Evolutionary conservation across 768 basidiomycete species (phyloP).

Genomic region (Lactarius quietus): DNA sequence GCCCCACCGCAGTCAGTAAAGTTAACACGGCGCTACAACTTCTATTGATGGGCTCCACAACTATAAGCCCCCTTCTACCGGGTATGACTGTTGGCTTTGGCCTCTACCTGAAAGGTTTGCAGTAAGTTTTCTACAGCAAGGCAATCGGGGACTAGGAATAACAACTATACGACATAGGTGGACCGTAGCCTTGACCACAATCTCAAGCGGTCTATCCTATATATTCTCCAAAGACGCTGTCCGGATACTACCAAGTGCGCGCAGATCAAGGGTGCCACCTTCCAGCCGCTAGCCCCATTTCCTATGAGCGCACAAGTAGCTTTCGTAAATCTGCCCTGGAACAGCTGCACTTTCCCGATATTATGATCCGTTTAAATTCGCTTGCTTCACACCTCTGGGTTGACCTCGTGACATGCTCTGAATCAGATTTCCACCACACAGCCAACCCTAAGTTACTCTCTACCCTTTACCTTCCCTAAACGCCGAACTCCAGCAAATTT

Average conservation of each 20-base stretch:
- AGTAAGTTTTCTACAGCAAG: neutral
- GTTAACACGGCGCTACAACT: conserved; percentile 94
- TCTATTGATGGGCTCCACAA: conserved; percentile 84
- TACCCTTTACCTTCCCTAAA: neutral
- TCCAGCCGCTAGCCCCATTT: conserved; percentile 1
- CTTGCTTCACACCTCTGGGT: neutral
- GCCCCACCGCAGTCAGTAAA: conserved; percentile 93
- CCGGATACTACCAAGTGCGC: conserved; percentile 39
- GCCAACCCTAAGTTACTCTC: too few species aligned
- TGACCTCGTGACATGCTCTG: neutral
- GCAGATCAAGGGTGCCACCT: conserved; percentile 6
- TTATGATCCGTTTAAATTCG: neutral
- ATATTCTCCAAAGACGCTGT: conserved; percentile 73
- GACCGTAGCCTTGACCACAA: conserved; percentile 84
- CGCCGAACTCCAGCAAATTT: neutral
- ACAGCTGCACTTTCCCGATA: neutral
- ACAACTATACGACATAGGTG: conserved; percentile 45
- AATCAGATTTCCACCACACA: neutral
- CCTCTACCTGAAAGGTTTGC: conserved; percentile 66
- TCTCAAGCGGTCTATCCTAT: conserved; percentile 89
- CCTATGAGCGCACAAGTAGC: neutral
- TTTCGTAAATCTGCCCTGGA: neutral
- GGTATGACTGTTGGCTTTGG: conserved; percentile 54
- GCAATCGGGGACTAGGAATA: neutral
- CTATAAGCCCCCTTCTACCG: conserved; percentile 76